phyloP scores from a whole-genome alignment of 2,329 filamentous ascomycete genomes.

The Grosmannia penicillata region DNA sequence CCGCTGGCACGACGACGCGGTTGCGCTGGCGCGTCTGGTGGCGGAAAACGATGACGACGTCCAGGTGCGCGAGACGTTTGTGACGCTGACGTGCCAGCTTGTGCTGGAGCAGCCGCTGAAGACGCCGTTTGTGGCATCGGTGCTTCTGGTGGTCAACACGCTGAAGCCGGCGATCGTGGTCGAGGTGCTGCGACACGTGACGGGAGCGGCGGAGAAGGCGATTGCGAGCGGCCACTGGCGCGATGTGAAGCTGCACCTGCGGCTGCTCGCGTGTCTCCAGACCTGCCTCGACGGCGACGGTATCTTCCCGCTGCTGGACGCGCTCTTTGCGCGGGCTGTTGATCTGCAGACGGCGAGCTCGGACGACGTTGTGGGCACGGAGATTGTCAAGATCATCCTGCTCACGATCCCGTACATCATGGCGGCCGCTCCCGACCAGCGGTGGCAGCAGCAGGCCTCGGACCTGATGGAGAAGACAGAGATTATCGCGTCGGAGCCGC shows the following conservation, averaged over 20 bases:
- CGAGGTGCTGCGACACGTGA: slow-evolving; percentile 52
- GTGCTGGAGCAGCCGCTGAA: slow-evolving; percentile 88
- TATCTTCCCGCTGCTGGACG: slow-evolving; percentile 69
- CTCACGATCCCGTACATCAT: slow-evolving; percentile 87
- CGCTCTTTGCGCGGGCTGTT: slow-evolving; percentile 82
- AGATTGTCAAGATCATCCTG: slow-evolving; percentile 92
- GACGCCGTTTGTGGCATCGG: slow-evolving; percentile 83
- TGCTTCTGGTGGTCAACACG: slow-evolving; percentile 66
- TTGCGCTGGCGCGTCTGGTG: slow-evolving; percentile 59
- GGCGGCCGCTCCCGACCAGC: slow-evolving; percentile 47
- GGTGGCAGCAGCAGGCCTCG: slow-evolving; percentile 57
- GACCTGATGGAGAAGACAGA: slow-evolving; percentile 86
- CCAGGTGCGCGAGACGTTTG: slow-evolving; percentile 58
- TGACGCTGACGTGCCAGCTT: slow-evolving; percentile 61
- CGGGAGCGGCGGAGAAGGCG: slow-evolving; percentile 47
- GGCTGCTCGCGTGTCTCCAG: slow-evolving; percentile 80
- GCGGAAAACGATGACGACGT: slow-evolving; percentile 67
- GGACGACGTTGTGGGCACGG: slow-evolving; percentile 75
- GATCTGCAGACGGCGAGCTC: slow-evolving; percentile 86
- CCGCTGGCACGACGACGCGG: slow-evolving; percentile 64
- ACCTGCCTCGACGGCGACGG: slow-evolving; percentile 69
- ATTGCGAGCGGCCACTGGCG: slow-evolving; percentile 70
- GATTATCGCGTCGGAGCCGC: slow-evolving; percentile 79
- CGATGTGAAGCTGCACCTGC: slow-evolving; percentile 76
- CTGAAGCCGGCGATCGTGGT: slow-evolving; percentile 60